Evolutionary conservation across 2,329 filamentous ascomycete species (phyloP).

Genomic region (Cadophora sp.): DNA sequence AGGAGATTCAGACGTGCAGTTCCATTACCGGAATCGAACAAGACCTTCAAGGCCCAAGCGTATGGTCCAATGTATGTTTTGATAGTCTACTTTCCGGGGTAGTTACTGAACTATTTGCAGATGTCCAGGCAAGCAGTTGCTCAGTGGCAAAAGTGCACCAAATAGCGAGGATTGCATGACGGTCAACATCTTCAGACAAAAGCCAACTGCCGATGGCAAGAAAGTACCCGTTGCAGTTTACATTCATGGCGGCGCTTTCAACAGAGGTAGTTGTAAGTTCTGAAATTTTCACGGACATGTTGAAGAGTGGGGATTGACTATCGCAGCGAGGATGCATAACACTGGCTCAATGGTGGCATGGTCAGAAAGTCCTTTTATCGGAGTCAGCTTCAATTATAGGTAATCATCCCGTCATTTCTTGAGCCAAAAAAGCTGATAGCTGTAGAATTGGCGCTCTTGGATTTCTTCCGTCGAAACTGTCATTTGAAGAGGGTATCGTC

Average conservation of each 20-base stretch:
- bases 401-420: background rate
- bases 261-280: conserved; percentile 45
- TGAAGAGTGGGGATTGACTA: conserved; percentile 48
- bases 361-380: conserved; percentile 58
- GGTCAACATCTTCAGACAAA: conserved; percentile 53
- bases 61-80: conserved; percentile 46
- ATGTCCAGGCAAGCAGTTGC: conserved; percentile 48
- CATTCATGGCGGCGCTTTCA: conserved; percentile 68
- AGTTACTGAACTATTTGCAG: conserved; percentile 21
- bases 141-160: conserved; percentile 35
- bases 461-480: conserved; percentile 64
- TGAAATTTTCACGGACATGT: conserved; percentile 52
- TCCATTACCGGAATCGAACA: conserved; percentile 40
- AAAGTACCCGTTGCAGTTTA: conserved; percentile 60
- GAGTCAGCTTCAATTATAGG: conserved; percentile 63
- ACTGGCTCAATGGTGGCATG: conserved; percentile 67
- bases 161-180: conserved; percentile 57
- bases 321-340: conserved; percentile 59
- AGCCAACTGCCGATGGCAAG: conserved; percentile 36
- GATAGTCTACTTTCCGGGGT: background rate
- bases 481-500: conserved; percentile 59
- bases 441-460: conserved; percentile 69
- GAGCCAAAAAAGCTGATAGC: background rate
- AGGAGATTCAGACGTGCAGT: conserved; percentile 50
- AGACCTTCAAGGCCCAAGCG: conserved; percentile 44